Percentiles rank a stretch among this genome's conserved stretches.
Conservation (phyloP, 164 flowering plant genomes). For the Magnolia kwangsiensis region DNA sequence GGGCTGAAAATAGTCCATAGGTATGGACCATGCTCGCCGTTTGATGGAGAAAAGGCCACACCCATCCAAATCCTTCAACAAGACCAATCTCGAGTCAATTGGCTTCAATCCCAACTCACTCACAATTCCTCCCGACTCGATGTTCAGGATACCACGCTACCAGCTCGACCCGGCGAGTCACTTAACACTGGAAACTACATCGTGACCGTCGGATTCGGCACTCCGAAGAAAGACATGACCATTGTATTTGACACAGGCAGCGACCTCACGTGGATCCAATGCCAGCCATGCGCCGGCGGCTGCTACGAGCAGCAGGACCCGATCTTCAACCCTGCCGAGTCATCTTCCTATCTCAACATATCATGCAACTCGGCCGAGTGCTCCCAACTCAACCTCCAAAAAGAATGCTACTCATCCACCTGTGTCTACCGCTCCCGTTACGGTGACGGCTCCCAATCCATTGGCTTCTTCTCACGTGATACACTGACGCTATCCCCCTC, state of each 20-base stretch:
- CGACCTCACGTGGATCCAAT: slow-evolving; percentile 88
- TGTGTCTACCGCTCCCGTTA: slow-evolving; percentile 62
- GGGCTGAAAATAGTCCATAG: background rate
- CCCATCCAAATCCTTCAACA: slow-evolving; percentile 31
- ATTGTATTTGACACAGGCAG: slow-evolving; percentile 86
- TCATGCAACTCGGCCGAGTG: slow-evolving; percentile 63
- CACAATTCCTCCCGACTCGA: background rate
- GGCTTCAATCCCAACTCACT: slow-evolving; percentile 28
- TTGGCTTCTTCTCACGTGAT: slow-evolving; percentile 60
- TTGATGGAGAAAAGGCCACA: slow-evolving; percentile 6
- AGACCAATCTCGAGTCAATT: slow-evolving; percentile 53
- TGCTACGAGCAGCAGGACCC: slow-evolving; percentile 77
- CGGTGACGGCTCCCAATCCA: slow-evolving; percentile 81
- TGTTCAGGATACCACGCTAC: slow-evolving; percentile 21
- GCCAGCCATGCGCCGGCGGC: slow-evolving; percentile 59
- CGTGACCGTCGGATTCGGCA: slow-evolving; percentile 52
- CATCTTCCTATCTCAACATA: slow-evolving; percentile 50
- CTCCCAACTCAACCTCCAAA: slow-evolving; percentile 40
- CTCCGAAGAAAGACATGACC: slow-evolving; percentile 40
- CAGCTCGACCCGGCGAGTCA: slow-evolving; percentile 36
- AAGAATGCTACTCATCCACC: slow-evolving; percentile 35
- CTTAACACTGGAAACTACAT: slow-evolving; percentile 67
- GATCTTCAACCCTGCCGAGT: slow-evolving; percentile 52
- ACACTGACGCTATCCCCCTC: slow-evolving; percentile 28
- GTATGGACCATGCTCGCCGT: slow-evolving; percentile 3